Base-by-base conservation (phyloP, 352 stramenopile species). In the Globisporangium paroecandrum region DNA sequence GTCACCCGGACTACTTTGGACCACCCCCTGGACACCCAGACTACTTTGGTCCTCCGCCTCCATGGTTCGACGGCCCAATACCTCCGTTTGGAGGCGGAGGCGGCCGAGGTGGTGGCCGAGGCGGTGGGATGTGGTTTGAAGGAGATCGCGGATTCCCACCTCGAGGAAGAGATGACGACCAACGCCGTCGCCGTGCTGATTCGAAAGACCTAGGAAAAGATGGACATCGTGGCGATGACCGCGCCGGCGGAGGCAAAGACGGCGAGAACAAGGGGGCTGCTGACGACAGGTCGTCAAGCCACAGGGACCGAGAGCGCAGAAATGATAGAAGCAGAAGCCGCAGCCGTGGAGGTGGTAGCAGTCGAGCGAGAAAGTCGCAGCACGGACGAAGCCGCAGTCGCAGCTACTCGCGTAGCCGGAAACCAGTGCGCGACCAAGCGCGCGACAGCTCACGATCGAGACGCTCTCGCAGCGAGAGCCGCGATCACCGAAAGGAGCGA, bases 21-120 rank as follows among this genome's bases (percentile, higher is more conserved):
- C 85, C 82, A 13, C 85, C 83, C 15, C 83, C 82, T 32, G 85
- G 83, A 29, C 83, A 91, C 32, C 85, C 85, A 15, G 85, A 93
- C 67, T 93, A 89, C 78, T 91, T 90, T 67, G 85, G 83, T 9
- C 83, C 82, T 36, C 83, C 82, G 4, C 75, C 76, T 34, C 83
- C 77, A 2, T 93, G 83, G 85, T 93, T 91, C 58, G 83, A 91
- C 65, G 85, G 85, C 0, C 75, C 72, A 7, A 77, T 73, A 47
- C 79, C 77, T 7, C 79, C 78, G 29, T 91, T 89, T 68, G 76
- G 69, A 20, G 78, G 76, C 36, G 71, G 76, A 34, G 75, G 81
- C 13, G 79, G 76, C 38, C 74, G 69, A 22, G 72, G 77, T 22
- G 76, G 77, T 25, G 74, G 82, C 15, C 58, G 76, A 15, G 77